Evolutionary conservation across 2,329 filamentous ascomycete genomes (phyloP), one percentile per base, ranked within the genome.

Genomic region (Arthrobotrys sinensis): DNA sequence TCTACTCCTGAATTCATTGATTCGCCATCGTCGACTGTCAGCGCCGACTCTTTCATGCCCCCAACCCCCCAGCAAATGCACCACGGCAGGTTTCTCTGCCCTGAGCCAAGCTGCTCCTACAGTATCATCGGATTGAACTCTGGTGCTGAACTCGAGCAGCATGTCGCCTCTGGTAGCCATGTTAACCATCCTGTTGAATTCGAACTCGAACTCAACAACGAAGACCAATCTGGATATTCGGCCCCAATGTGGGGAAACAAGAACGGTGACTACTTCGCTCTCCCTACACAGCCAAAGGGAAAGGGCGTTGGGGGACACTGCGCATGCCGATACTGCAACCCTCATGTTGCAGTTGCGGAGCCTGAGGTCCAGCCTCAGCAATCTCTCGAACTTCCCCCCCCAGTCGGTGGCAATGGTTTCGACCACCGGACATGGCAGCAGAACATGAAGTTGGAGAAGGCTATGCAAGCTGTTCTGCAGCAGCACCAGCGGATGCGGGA

Each of bases 1-100:
- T 76, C 72, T n/a, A 76, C 72, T 76, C 72, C 72, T 52, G 72
- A 76, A 24, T 76, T 76, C 28, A 76, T 76, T 40, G 72, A 76
- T 21, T 76, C 72, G 1, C 72, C 72, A 57, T 76, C 72, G 10
- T 76, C 72, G 19, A 76, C 72, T 19, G 65, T 76, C 32, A 76
- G 72, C 57, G 72, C 72, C 55, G 72, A 76, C 32, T 76, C 72
- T 40, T 76, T 76, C 48, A 76, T 76, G 72, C 72, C 72, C n/a
- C 64, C 72, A 48, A 76, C 72, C 5, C 72, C 72, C 19, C 72
- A 68, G 48, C 72, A 76, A 16, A 62, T 76, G 45, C 72, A 76
- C 11, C 72, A 69, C 28, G 65, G 72, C 34, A 76, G 72, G 43
- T 76, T 76, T 52, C 48, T 76, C 36, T 76, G 72, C 48, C 72